Evolutionary conservation across 768 basidiomycete genomes (phyloP).

Genomic region (Collybiopsis confluens): DNA sequence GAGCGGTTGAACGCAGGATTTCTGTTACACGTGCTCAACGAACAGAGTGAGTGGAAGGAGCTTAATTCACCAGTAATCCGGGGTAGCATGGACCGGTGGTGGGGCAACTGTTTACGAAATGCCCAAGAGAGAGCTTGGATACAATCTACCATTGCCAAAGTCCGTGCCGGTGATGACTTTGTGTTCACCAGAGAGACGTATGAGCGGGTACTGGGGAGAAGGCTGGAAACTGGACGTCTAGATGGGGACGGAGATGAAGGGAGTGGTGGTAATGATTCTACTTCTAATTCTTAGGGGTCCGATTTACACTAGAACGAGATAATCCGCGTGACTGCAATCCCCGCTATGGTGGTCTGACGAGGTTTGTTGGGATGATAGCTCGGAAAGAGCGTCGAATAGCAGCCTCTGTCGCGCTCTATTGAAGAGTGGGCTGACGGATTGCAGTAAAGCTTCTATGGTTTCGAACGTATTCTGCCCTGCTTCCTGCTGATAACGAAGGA

Average conservation of each 20-base stretch:
- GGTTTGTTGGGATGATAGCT: not conserved
- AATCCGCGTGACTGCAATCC: not conserved
- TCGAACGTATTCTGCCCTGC: slow-evolving; percentile 38
- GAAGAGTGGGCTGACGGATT: slow-evolving; percentile 52
- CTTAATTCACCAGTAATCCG: slow-evolving; percentile 45
- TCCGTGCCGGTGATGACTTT: slow-evolving; percentile 37
- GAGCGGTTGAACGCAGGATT: slow-evolving; percentile 64
- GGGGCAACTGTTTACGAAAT: slow-evolving; percentile 69
- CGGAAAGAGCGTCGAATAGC: slow-evolving; percentile 36
- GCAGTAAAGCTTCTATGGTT: slow-evolving; percentile 55
- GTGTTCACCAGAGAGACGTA: slow-evolving; percentile 60
- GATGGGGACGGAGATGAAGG: too few species aligned
- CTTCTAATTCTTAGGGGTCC: slow-evolving; percentile 11
- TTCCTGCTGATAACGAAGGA: too few species aligned
- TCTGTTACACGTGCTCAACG: slow-evolving; percentile 61
- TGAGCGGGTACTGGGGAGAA: slow-evolving; percentile 39
- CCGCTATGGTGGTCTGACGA: too few species aligned
- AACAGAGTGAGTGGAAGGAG: slow-evolving; percentile 57
- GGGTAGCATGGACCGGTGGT: slow-evolving; percentile 74
- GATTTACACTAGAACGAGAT: slow-evolving; percentile 29
- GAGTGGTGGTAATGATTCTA: too few species aligned
- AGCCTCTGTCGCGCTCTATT: slow-evolving; percentile 38
- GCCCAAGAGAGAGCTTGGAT: slow-evolving; percentile 57
- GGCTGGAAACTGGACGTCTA: slow-evolving; percentile 33
- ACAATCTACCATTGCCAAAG: slow-evolving; percentile 41